phyloP scores from a whole-genome alignment of 2,329 filamentous ascomycete species.

The Eurotiales sp. region DNA sequence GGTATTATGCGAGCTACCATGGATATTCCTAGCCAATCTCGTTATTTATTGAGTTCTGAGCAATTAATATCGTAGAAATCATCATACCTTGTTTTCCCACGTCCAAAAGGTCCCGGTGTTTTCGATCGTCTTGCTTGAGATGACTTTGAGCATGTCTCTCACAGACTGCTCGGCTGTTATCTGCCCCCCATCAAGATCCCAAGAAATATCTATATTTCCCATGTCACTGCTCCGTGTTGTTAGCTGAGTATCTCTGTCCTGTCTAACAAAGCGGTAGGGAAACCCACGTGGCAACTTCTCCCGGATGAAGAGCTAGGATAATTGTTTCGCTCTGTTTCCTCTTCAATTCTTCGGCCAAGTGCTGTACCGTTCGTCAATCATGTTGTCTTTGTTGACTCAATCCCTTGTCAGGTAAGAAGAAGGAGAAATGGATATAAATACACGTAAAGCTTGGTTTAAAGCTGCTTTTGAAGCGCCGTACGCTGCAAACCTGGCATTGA shows the following conservation, averaged over 20 bases:
- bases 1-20: too few species aligned
- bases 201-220: conserved; percentile 49
- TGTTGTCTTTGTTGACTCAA: too few species aligned
- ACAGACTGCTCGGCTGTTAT: conserved; percentile 51
- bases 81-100: conserved; percentile 52
- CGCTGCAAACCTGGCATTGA: conserved; percentile 49
- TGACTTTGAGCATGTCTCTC: conserved; percentile 48
- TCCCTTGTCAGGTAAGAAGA: too few species aligned
- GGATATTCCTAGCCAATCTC: too few species aligned
- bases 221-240: conserved; percentile 49
- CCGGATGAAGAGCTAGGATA: conserved; percentile 55
- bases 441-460: conserved; percentile 52
- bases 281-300: conserved; percentile 51
- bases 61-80: too few species aligned
- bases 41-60: too few species aligned
- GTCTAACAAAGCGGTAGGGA: too few species aligned
- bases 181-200: conserved; percentile 49
- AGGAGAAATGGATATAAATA: conserved; percentile 1
- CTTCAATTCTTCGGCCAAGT: conserved; percentile 55
- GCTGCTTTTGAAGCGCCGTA: conserved; percentile 57
- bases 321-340: conserved; percentile 48
- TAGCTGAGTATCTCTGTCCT: too few species aligned
- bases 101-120: conserved; percentile 57
- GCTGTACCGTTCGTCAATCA: too few species aligned
- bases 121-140: conserved; percentile 46